Percentiles rank a stretch among this genome's conserved stretches.
These are phyloP conservation scores for Oxyria digyna DNA, from an alignment of 148 eudicot species.

Conservation along the genomic window DNA sequence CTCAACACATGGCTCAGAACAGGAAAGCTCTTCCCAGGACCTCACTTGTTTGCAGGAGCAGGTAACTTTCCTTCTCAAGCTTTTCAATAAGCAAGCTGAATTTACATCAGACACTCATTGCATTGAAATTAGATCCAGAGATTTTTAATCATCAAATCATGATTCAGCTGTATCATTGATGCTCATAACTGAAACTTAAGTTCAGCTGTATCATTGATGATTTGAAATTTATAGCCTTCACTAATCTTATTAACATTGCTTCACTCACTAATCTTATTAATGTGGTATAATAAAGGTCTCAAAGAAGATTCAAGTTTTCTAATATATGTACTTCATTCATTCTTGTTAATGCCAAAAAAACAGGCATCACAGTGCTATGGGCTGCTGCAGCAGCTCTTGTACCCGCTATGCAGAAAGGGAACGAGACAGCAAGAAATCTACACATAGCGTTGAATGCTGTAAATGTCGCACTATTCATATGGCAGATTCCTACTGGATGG, in stretches of 20 bases:
- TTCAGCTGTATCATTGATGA: too few relatives aligned
- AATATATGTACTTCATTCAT: too few relatives aligned
- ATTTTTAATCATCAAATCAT: too few relatives aligned
- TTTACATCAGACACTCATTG: too few relatives aligned
- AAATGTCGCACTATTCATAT: conserved; percentile 63
- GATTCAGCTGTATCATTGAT: too few relatives aligned
- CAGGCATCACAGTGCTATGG: conserved; percentile 93
- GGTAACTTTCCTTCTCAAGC: conserved; percentile 28
- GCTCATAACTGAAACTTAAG: too few relatives aligned
- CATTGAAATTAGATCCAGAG: too few relatives aligned
- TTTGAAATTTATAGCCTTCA: background rate
- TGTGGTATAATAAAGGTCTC: too few relatives aligned
- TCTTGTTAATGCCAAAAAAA: background rate
- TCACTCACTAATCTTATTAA: too few relatives aligned
- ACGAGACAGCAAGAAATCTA: conserved; percentile 82
- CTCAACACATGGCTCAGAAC: conserved; percentile 80
- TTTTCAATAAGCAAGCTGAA: too few relatives aligned
- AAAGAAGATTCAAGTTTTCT: too few relatives aligned
- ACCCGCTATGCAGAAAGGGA: conserved; percentile 97
- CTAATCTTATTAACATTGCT: too few relatives aligned
- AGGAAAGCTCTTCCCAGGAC: conserved; percentile 96
- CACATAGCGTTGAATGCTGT: conserved; percentile 78
- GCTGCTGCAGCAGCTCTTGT: conserved; percentile 92
- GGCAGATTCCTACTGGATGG: conserved; percentile 94
- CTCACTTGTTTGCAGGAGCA: conserved; percentile 93